Percentiles rank a stretch among this genome's conserved stretches.
Evolutionary conservation across 139 green algal genomes (phyloP).

Genomic region (Deuterostichococcus epilithicus): DNA sequence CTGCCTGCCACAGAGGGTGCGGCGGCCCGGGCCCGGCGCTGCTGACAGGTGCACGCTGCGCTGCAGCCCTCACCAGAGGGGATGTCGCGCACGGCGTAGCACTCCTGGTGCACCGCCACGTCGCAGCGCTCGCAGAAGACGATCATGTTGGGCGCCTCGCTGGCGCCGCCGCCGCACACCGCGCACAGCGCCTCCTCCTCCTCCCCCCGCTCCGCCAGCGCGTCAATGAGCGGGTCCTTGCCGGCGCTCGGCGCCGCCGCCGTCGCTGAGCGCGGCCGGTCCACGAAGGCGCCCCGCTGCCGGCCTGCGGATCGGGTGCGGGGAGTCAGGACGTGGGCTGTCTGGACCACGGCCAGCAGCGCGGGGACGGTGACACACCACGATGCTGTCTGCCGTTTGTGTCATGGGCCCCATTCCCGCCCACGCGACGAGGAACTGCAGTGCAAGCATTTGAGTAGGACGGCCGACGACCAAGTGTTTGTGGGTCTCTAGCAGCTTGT

Average conservation of each 20-base stretch:
- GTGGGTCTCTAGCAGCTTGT: too few species aligned
- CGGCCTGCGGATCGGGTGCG: background rate
- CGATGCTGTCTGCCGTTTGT: too few species aligned
- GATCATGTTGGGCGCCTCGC: slow-evolving; percentile 75
- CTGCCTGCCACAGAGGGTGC: too few species aligned
- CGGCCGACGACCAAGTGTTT: too few species aligned
- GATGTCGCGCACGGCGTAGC: slow-evolving; percentile 70
- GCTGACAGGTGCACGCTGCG: too few species aligned
- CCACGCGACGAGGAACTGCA: too few species aligned
- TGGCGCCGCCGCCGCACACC: slow-evolving; percentile 78
- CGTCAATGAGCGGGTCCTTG: slow-evolving; percentile 20
- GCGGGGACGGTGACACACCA: background rate
- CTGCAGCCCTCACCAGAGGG: slow-evolving; percentile 45
- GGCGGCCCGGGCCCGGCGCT: too few species aligned
- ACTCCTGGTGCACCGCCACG: slow-evolving; percentile 85
- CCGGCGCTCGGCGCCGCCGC: too few species aligned
- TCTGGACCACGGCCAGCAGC: background rate
- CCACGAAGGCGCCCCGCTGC: too few species aligned
- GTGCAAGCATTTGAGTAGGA: too few species aligned
- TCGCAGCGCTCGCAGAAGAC: slow-evolving; percentile 93
- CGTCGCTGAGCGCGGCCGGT: too few species aligned
- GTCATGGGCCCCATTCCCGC: too few species aligned
- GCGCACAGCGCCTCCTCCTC: slow-evolving; percentile 83
- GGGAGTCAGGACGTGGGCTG: background rate
- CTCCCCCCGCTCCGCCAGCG: slow-evolving; percentile 31